These are phyloP conservation scores for Ustilago xerochloae DNA, from an alignment of 1,284 basidiomycete species.

Conservation along the genomic window DNA sequence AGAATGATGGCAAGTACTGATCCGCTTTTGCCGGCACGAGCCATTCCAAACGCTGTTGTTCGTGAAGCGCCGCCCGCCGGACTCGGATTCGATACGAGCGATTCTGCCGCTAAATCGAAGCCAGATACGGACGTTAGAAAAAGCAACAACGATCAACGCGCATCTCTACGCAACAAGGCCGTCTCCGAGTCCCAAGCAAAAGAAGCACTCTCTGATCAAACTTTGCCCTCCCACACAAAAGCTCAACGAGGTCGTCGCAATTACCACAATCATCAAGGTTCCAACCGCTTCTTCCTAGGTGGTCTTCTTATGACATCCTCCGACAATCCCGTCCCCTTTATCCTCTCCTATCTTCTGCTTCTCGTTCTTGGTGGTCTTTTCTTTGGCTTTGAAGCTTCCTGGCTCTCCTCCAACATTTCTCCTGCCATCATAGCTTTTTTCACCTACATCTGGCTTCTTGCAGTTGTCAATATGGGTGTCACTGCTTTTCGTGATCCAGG, in stretches of 20 bases:
- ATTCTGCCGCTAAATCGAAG: neutral
- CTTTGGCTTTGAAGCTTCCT: slow-evolving; percentile 59
- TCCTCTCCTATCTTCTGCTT: slow-evolving; percentile 44
- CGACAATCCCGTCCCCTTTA: slow-evolving; percentile 58
- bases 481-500: slow-evolving; percentile 65
- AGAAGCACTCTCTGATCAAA: too few species aligned
- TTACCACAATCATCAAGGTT: slow-evolving; percentile 43
- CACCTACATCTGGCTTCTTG: slow-evolving; percentile 54
- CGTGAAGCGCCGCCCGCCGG: neutral
- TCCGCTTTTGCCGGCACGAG: slow-evolving; percentile 25
- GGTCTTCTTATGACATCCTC: slow-evolving; percentile 58
- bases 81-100: slow-evolving; percentile 7
- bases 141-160: slow-evolving; percentile 1
- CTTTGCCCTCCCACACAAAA: neutral
- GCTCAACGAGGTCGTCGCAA: slow-evolving; percentile 39
- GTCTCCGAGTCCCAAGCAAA: neutral
- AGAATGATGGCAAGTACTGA: slow-evolving; percentile 42
- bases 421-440: slow-evolving; percentile 57
- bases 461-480: slow-evolving; percentile 57
- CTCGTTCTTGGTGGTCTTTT: slow-evolving; percentile 58
- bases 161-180: neutral
- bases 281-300: slow-evolving; percentile 55
- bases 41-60: slow-evolving; percentile 1
- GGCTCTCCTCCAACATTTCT: slow-evolving; percentile 48
- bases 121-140: neutral